Evolutionary conservation across 495 filamentous ascomycete genomes (phyloP), one percentile per base, ranked within the genome.

Genomic region (Pyrenula massariospora): DNA sequence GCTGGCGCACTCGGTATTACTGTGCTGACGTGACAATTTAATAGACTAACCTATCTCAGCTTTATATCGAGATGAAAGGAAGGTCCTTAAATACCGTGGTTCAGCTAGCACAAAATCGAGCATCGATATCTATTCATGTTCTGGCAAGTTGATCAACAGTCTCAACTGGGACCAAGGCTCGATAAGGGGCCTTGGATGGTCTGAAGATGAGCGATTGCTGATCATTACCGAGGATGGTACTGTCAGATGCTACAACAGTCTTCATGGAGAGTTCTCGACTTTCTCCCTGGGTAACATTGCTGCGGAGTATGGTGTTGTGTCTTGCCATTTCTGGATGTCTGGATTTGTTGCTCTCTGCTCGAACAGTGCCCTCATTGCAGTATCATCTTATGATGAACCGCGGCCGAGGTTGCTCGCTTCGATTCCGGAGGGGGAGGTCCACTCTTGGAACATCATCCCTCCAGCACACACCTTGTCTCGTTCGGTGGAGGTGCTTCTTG

Each of bases 91-190:
- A 19, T 87, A 86, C 61, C 81, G 87, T 54, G 85, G 87, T 54
- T 70, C 81, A 1, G 83, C 87, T 65, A 74, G 82, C 3, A 72
- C 83, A 20, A 95, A 91, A 68, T 83, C 89, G 15, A 87, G 83
- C 61, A 93, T 98, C 68, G 91, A 96, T 67, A 82, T 98, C 58
- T 96, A 97, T 73, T 95, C 90, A 66, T 91, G 81, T 65, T 84
- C 93, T 2, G 93, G 94, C 24, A 91, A 87, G 69, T 79, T 87
- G 42, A 87, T 97, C 48, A 77, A 82, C 60, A 76, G 76, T 58
- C 82, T 89, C 58, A 80, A 80, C 76, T 97, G 91, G 89, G 93
- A 98, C 59, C 88, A 91, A 75, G 89, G 89, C 25, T 77, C 84
- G 1, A 89, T 98, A 62, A 84, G 84, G 66, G 91, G 90, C 10